Percentiles rank a stretch among this genome's conserved stretches.
Conservation (phyloP, 352 stramenopile species). For the Plasmopara viticola region DNA sequence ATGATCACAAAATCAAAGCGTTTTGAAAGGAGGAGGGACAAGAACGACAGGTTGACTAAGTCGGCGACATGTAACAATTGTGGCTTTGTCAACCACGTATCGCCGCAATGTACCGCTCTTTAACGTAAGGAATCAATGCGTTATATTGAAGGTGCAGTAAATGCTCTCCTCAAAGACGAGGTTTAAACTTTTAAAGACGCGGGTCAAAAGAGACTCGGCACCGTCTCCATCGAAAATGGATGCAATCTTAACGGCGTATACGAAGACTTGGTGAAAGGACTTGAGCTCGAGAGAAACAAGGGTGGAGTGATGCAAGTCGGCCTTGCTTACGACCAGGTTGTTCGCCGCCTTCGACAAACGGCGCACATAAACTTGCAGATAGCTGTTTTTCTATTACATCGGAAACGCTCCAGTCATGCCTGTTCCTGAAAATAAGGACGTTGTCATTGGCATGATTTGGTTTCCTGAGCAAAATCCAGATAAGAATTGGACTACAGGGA, state of each 20-base stretch:
- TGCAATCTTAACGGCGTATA: slow-evolving; percentile 11
- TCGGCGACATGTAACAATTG: neutral
- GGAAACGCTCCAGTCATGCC: too few species aligned
- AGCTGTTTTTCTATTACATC: neutral
- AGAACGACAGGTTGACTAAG: neutral
- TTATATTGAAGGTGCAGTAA: slow-evolving; percentile 1
- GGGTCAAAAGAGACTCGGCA: neutral
- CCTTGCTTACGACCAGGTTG: slow-evolving; percentile 1
- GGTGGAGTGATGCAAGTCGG: slow-evolving; percentile 14
- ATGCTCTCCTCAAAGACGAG: too few species aligned
- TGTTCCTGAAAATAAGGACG: slow-evolving; percentile 8
- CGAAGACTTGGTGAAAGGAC: slow-evolving; percentile 10
- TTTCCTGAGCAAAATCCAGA: too few species aligned
- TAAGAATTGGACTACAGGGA: too few species aligned
- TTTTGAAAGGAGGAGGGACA: neutral
- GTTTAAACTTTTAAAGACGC: neutral
- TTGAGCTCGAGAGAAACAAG: slow-evolving; percentile 11
- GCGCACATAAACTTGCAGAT: neutral
- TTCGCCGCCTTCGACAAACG: neutral
- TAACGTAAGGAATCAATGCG: slow-evolving; percentile 3
- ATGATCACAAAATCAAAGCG: neutral
- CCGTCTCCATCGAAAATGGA: slow-evolving; percentile 10
- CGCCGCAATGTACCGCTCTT: neutral
- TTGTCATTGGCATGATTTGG: too few species aligned
- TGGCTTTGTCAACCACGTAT: neutral